phyloP scores from a whole-genome alignment of 169 alveolate species.

The Miamiensis avidus region DNA sequence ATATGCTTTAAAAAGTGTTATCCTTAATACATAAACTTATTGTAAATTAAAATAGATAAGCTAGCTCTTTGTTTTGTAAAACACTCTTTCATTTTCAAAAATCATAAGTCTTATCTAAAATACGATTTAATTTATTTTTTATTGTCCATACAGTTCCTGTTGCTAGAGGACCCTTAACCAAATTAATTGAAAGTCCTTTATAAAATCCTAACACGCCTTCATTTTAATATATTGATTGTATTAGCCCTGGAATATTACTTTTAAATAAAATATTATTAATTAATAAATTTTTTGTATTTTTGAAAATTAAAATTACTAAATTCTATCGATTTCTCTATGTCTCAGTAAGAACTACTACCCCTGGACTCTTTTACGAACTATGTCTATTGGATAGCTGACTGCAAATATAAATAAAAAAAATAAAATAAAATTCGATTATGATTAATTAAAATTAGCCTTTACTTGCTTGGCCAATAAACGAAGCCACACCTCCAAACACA shows the following conservation, averaged over 20 bases:
- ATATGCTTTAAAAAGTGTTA: too few relatives aligned
- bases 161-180: background rate
- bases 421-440: too few relatives aligned
- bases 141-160: background rate
- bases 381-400: background rate
- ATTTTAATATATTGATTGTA: too few relatives aligned
- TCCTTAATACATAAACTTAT: too few relatives aligned
- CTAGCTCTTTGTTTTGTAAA: too few relatives aligned
- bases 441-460: too few relatives aligned
- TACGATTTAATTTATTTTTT: background rate
- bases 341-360: background rate
- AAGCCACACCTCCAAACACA: background rate
- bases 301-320: background rate
- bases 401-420: too few relatives aligned
- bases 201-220: background rate
- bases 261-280: too few relatives aligned
- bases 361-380: background rate
- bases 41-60: too few relatives aligned
- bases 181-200: background rate
- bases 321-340: background rate
- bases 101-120: background rate
- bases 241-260: background rate
- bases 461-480: background rate
- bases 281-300: too few relatives aligned
- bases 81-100: background rate